Evolutionary conservation across 768 basidiomycete genomes (phyloP), one percentile per base, ranked within the genome.

Genomic region (Russula olivacea): DNA sequence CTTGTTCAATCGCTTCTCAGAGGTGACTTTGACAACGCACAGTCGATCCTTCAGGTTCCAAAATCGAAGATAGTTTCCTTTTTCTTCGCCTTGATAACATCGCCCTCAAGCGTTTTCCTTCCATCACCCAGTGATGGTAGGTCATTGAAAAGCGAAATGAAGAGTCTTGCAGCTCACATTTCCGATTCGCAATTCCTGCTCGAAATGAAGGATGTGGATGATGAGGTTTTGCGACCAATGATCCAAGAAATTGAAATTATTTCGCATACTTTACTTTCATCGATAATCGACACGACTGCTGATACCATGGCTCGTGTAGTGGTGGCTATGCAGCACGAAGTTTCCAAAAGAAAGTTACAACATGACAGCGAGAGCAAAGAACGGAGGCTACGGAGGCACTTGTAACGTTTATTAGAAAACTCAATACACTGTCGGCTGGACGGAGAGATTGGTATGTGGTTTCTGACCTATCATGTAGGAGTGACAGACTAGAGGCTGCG

Each of bases 131-230:
- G 25, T 12, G 11, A 30, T 28, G 48, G 3, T 0, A 51, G 50
- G 3, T 7, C 38, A 12, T 23, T 60, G n/a, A 30, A 55, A 28
- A 28, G 23, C 15, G 51, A 67, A 30, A 60, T 63, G 48, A 64
- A 30, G 49, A 23, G 14, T 36, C 14, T 30, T 10, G 59, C 59
- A 6, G 25, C 19, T 3, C 6, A 14, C 5, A 14, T 60, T 19
- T 3, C 55, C 9, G 65, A 68, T 48, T 28, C 51, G 2, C 41
- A 15, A 4, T 67, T 70, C 40, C 49, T 70, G 6, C 34, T 40
- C 5, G 38, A 38, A 15, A 36, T 69, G 10, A 51, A 58, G 25
- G 14, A 2, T 19, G 30, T 59, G 10, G 34, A 58, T 3, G 43
- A 58, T 12, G 8, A 49, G 17, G 55, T 65, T 10, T 32, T 61